These are phyloP conservation scores for Moesziomyces sp. DNA, from an alignment of 1,284 basidiomycete genomes.

Conservation along the genomic window DNA sequence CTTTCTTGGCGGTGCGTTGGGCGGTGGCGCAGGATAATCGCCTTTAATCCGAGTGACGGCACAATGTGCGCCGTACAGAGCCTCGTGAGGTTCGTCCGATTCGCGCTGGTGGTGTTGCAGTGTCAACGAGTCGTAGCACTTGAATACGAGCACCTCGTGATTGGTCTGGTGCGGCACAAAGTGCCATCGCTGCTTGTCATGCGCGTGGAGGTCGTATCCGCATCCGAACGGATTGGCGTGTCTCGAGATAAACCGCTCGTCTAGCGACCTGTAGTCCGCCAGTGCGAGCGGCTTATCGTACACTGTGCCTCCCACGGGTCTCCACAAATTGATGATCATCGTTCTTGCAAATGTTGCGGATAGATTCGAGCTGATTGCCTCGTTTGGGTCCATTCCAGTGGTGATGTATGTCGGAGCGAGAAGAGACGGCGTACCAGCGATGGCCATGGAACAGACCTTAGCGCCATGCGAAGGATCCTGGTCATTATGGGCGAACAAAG, in stretches of 20 bases:
- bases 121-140: slow-evolving; percentile 35
- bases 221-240: slow-evolving; percentile 31
- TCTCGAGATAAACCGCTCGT: slow-evolving; percentile 7
- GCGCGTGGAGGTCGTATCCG: slow-evolving; percentile 25
- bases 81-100: slow-evolving; percentile 1
- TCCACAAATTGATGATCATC: slow-evolving; percentile 37
- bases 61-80: slow-evolving; percentile 38
- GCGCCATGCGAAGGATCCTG: slow-evolving; percentile 24
- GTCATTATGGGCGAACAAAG: slow-evolving; percentile 30
- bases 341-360: slow-evolving; percentile 10
- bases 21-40: slow-evolving; percentile 8
- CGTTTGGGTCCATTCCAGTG: slow-evolving; percentile 12
- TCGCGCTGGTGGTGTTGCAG: slow-evolving; percentile 14
- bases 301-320: slow-evolving; percentile 28
- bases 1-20: slow-evolving; percentile 21
- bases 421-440: slow-evolving; percentile 19
- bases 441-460: slow-evolving; percentile 31
- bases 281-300: slow-evolving; percentile 32
- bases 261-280: slow-evolving; percentile 24
- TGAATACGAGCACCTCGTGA: slow-evolving; percentile 29
- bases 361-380: slow-evolving; percentile 7
- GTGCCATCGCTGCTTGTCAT: slow-evolving; percentile 25
- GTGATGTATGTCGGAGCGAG: background rate
- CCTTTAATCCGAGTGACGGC: slow-evolving; percentile 25
- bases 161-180: slow-evolving; percentile 34